Base-by-base conservation (phyloP, 495 filamentous ascomycete genomes). In the Choiromyces venosus region DNA sequence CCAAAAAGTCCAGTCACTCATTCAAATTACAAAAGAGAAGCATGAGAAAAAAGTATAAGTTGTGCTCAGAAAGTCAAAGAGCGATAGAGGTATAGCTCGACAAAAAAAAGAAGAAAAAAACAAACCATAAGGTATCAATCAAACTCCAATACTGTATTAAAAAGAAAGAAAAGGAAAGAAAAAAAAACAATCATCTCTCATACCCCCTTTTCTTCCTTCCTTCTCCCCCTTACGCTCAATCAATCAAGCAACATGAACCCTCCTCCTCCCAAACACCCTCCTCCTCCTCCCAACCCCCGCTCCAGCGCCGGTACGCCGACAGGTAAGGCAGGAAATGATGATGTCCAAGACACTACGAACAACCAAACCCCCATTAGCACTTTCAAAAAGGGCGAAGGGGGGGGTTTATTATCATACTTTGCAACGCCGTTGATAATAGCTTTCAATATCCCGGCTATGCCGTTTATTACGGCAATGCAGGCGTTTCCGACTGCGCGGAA, bases 311-410 rank as follows among this genome's bases (percentile, higher is more conserved):
- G 83, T 84, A 38, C 84, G 85, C 21, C 92, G 88, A 85, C 93
- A 97, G 64, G 93, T 97, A 70, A 97, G 83, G 86, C 90, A 97
- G 73, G 87, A 88, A 85, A 97, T 90, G 83, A 97, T 86, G 84
- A 92, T 91, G 83, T 90, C 89, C 85, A 96, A 87, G 84, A 97
- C 84, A 74, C 87, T 82, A 78, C 93, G 88, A 80, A 80, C 96
- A 87, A n/a, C n/a, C 81, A 88, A 16, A n/a, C 38, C 69, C 64
- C 68, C 56, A 78, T 64, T 19, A 52, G 12, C 25, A 71, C 35
- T 42, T 61, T 71, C 21, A 61, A 69, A 64, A 29, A 68, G 36
- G 33, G 65, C 2, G 25, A 21, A 9, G 42, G n/a, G 38, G 71
- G 37, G 33, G 6, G 56, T 67, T 7, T 4, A 44, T n/a, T 2